Base-by-base conservation (phyloP, 306 rosid genomes). In the Crotalaria pallida region DNA sequence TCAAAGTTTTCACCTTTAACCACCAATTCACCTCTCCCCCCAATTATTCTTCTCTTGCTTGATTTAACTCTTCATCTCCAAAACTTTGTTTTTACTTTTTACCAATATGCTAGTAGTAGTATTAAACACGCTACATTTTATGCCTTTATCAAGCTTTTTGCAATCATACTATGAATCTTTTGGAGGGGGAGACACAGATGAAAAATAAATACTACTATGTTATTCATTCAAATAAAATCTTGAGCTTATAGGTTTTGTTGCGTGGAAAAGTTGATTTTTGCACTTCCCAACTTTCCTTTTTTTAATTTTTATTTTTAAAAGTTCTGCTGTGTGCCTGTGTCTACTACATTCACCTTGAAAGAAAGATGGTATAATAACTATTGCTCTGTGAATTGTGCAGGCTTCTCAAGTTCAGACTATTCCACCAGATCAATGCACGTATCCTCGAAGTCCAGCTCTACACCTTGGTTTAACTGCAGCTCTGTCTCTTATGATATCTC, bases 361-460 rank as follows among this genome's bases (percentile, higher is more conserved):
- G 29, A 31, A 71, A 26, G 19, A 18, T 55, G 65, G 56, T 73
- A 55, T 49, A 19, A 26, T 58, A 62, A 52, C 21, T 22, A 34
- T n/a, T 24, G 9, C 56, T 69, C 4, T 71, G 43, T 73, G 59
- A 77, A 19, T 74, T 43, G 5, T 75, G 50, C 95, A 94, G 99
- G 70, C 19, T 48, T 81, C 80, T 78, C 92, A 88, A 68, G 89
- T 94, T 68, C 59, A 29, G 45, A 26, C 66, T 66, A 40, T 62
- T 58, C 10, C 79, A 22, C 0, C 69, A 36, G 49, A 53, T 72
- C 65, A 75, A 71, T 94, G 99, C 61, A 38, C 6, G 8, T 91
- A 88, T 74, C 99, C 99, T 52, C 85, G 82, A 51, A 88, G 88
- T 72, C 95, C 99, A 7, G 99, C 99, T 23, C 75, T 91, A 75